Evolutionary conservation across 2,329 filamentous ascomycete genomes (phyloP), one percentile per base, ranked within the genome.

Genomic region (Paecilomyces formosus): DNA sequence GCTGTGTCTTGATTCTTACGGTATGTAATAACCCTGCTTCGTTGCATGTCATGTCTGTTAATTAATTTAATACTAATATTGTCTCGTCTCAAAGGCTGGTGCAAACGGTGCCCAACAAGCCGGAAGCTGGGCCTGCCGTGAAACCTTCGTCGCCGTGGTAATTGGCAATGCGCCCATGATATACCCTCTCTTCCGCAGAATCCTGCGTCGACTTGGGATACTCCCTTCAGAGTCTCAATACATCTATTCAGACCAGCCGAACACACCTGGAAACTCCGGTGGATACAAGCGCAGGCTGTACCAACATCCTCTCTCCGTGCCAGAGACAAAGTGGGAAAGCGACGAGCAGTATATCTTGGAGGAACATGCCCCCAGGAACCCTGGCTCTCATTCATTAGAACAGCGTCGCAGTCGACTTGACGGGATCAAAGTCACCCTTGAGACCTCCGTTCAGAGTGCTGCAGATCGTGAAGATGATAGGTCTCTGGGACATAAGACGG

Each of bases 1-100:
- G 83, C 50, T 81, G 79, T 56, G 75, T 82, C 3, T 68, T 82
- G 6, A 82, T 84, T 53, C 58, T 82, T 28, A 77, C 71, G 2
- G 74, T 76, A 62, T 56, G 64, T 56, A 31, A n/a, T 6, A 18
- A 6, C 22, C 33, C 22, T 21, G 7, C 13, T 11, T 8, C 26
- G 11, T 18, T 24, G 12, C 11, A 55, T 13, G 13, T 49, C 56
- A 26, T 57, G 31, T 54, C 30, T 22, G 8, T 8, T 18, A 9
- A 18, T n/a, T 1, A 2, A 12, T 2, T 4, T 35, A 12, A 30
- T 39, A 30, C 35, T n/a, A 21, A 45, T 3, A 8, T 58, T 49
- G 12, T 54, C 22, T 26, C 1, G n/a, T 13, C 15, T 30, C 49
- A 12, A 54, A 63, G 71, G 70, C 72, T 55, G 74, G 71, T 35